Percentiles rank a stretch among this genome's conserved stretches.
These are phyloP conservation scores for Morella rubra DNA, from an alignment of 306 rosid genomes.

Conservation along the genomic window DNA sequence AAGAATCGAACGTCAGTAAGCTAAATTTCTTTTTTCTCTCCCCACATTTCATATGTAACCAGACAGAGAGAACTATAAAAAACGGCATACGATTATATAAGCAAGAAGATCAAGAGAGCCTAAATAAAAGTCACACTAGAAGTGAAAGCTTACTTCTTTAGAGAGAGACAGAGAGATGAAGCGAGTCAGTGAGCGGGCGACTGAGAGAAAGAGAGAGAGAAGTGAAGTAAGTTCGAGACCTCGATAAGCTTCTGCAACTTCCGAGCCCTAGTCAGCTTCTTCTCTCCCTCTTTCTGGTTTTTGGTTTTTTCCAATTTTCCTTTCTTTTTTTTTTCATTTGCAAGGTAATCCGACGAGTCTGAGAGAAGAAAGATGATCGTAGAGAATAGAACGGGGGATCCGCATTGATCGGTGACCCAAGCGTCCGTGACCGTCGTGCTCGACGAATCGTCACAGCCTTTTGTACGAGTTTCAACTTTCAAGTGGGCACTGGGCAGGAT, in stretches of 20 bases:
- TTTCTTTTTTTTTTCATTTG: background rate
- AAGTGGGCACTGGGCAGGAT: background rate
- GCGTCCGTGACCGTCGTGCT: background rate
- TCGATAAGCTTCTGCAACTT: background rate
- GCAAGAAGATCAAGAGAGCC: background rate
- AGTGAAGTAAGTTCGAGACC: background rate
- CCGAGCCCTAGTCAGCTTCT: constrained; percentile 1
- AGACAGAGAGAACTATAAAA: background rate
- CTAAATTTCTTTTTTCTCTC: background rate
- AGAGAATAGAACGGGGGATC: background rate
- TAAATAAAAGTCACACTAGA: background rate
- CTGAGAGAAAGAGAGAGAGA: background rate
- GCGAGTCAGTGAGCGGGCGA: background rate
- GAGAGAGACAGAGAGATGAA: background rate
- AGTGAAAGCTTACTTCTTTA: constrained; percentile 9
- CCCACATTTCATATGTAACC: background rate
- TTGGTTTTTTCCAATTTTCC: background rate
- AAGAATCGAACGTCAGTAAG: background rate
- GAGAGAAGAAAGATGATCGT: background rate
- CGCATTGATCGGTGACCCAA: background rate
- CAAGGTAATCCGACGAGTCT: background rate
- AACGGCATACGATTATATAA: background rate
- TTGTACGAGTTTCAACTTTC: too few relatives aligned
- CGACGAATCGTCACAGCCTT: background rate
- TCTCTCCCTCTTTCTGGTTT: background rate